Evolutionary conservation across 2,329 filamentous ascomycete genomes (phyloP).

Genomic region (Claviceps paspali): DNA sequence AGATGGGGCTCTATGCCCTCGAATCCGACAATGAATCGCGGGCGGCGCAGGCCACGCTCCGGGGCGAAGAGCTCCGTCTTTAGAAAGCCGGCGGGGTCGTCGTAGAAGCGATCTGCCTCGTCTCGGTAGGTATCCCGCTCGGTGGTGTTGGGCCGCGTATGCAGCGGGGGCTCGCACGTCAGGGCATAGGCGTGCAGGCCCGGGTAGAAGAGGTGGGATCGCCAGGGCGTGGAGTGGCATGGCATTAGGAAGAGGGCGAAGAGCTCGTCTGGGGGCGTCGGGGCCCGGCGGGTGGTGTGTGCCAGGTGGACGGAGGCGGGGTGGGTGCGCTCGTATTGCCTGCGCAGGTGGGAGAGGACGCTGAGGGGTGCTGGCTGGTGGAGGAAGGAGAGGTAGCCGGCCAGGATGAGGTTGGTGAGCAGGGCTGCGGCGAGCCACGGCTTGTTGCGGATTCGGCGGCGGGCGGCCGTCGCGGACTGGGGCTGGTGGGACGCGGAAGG

Average conservation of each 20-base stretch:
- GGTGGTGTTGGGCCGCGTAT: conserved; percentile 39
- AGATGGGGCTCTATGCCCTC: conserved; percentile 38
- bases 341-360: conserved; percentile 61
- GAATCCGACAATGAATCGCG: conserved; percentile 46
- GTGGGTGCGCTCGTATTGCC: conserved; percentile 48
- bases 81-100: conserved; percentile 43
- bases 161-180: conserved; percentile 76
- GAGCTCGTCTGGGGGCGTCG: conserved; percentile 25
- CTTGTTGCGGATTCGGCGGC: conserved; percentile 31
- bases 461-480: conserved; percentile 12
- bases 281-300: conserved; percentile 8
- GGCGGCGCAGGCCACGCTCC: conserved; percentile 16
- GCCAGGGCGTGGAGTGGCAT: conserved; percentile 93
- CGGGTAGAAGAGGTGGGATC: conserved; percentile 67
- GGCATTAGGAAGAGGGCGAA: conserved; percentile 80
- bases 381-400: conserved; percentile 55
- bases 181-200: conserved; percentile 67
- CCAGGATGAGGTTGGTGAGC: conserved; percentile 52
- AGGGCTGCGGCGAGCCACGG: conserved; percentile 43
- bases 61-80: conserved; percentile 30
- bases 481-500: conserved; percentile 14
- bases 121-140: conserved; percentile 61
- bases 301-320: conserved; percentile 15
- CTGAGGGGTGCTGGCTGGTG: conserved; percentile 71
- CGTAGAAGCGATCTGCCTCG: conserved; percentile 86